Evolutionary conservation across 2,329 filamentous ascomycete species (phyloP).

Genomic region (Sclerotinia spermophila): DNA sequence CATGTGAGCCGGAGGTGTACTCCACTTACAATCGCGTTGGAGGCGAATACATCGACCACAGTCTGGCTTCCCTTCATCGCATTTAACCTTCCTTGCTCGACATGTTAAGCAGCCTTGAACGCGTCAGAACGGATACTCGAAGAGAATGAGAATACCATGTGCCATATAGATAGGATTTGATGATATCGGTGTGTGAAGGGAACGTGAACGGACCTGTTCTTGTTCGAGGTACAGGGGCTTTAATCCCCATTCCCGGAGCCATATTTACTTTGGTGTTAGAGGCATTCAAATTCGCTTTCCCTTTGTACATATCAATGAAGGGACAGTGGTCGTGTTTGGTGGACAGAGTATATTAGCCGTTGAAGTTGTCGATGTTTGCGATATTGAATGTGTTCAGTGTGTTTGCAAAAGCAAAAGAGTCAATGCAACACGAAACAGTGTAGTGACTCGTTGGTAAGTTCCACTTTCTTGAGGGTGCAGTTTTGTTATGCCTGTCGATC

Average conservation of each 20-base stretch:
- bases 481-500: constrained; percentile 10
- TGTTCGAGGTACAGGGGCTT: constrained; percentile 34
- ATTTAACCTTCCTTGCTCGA: constrained; percentile 68
- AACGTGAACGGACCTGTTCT: constrained; percentile 29
- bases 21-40: constrained; percentile 34
- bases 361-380: background rate
- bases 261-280: constrained; percentile 21
- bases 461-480: background rate
- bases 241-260: constrained; percentile 35
- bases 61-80: constrained; percentile 62
- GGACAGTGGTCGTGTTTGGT: background rate
- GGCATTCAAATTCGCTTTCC: constrained; percentile 5
- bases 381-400: background rate
- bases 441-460: background rate
- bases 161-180: background rate
- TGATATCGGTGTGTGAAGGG: background rate
- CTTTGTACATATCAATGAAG: constrained; percentile 11
- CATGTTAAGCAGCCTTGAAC: constrained; percentile 58
- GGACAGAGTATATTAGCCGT: background rate
- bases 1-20: constrained; percentile 17
- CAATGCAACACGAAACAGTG: constrained; percentile 6
- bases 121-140: constrained; percentile 8
- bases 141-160: background rate
- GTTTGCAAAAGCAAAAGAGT: constrained; percentile 5
- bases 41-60: constrained; percentile 45